Evolutionary conservation across 1,284 basidiomycete species (phyloP), one percentile per base, ranked within the genome.

Genomic region (Cystobasidiaceae sp.): DNA sequence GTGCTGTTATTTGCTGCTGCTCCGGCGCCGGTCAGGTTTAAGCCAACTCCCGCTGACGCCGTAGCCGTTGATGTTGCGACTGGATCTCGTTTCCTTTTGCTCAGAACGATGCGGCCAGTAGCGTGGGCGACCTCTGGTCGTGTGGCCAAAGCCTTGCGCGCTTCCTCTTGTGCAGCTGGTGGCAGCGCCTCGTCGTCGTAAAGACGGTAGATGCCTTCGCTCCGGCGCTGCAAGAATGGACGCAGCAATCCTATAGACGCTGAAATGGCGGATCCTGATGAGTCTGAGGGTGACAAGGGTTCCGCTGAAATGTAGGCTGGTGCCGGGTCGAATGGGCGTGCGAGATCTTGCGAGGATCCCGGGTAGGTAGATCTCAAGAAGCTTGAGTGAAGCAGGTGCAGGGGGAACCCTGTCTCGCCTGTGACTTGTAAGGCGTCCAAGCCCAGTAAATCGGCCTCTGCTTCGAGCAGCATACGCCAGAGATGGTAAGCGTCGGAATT

Each of bases 221-320:
- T 37, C 21, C 73, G 68, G 0, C 67, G 66, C 28, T 43, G n/a
- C 34, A 65, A 93, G 79, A 87, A 96, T 0, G 82, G 76, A 68
- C 84, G 87, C 70, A 97, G 82, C 28, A 97, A 78, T 0, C 90
- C 93, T 70, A 96, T 90, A 72, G 93, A 89, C 17, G 84, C 79
- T 19, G 88, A 84, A 71, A 89, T 80, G 50, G 83, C 84, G 45
- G 78, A 78, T 1, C 83, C 79, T 1, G 82, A 83, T 70, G 97
- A 80, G 1, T 84, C 84, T 2, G 90, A 75, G 71, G 93, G 88
- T 0, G 88, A 82, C 0, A 88, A 86, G 0, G 93, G 93, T 0
- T 86, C 87, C 0, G 89, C 86, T 74, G 60, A 49, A 8, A 67
- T 33, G 27, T 28, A 52, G 2, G 58, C 23, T 17, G 61, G 52